Percentiles rank a stretch among this genome's conserved stretches.
Evolutionary conservation across 2,329 filamentous ascomycete genomes (phyloP).

Genomic region (Penicillium sclerotigenum): DNA sequence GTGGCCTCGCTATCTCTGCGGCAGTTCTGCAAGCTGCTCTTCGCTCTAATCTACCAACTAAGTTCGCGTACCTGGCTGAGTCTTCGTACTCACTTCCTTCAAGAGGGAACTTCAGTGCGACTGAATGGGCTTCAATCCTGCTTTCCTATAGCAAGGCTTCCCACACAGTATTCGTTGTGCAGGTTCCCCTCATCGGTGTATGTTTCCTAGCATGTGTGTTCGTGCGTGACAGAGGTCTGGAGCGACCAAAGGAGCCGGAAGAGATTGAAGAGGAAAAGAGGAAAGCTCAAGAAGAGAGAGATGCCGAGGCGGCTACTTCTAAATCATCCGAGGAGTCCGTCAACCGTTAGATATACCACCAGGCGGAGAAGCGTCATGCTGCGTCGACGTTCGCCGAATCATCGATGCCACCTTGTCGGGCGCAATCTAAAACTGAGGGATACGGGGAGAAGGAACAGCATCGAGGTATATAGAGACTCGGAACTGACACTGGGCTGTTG

Average conservation of each 20-base stretch:
- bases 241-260: conserved; percentile 33
- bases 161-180: conserved; percentile 55
- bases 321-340: conserved; percentile 1
- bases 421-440: not conserved
- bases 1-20: conserved; percentile 57
- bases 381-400: conserved; percentile 15
- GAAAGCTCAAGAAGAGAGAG: conserved; percentile 24
- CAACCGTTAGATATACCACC: conserved; percentile 1
- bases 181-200: conserved; percentile 52
- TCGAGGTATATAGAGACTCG: not conserved
- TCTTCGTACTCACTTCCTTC: conserved; percentile 41
- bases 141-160: conserved; percentile 55
- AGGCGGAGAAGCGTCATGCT: conserved; percentile 12
- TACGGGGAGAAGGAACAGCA: not conserved
- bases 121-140: conserved; percentile 44
- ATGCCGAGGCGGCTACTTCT: conserved; percentile 15
- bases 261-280: conserved; percentile 31
- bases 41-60: conserved; percentile 39
- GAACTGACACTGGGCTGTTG: not conserved
- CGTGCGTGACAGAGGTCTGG: conserved; percentile 52
- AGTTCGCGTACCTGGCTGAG: conserved; percentile 38
- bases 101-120: conserved; percentile 26
- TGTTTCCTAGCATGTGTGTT: conserved; percentile 53
- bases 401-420: conserved; percentile 12
- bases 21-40: conserved; percentile 47